Base-by-base conservation (phyloP, 2,329 filamentous ascomycete genomes). In the Orbilia ellipsospora region DNA sequence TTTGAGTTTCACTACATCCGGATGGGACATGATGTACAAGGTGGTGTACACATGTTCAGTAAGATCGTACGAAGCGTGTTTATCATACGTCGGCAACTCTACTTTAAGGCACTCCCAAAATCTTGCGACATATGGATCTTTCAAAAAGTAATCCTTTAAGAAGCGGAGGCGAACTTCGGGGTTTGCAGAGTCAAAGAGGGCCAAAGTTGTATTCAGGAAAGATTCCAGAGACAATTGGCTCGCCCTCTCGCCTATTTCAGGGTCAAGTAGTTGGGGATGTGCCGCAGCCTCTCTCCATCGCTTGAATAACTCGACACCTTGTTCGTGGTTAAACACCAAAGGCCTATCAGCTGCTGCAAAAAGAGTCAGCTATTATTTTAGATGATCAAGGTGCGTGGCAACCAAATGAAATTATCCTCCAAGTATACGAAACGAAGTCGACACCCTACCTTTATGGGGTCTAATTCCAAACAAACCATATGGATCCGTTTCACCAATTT, bases 21-120 rank as follows among this genome's bases (percentile, higher is more conserved):
- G 56, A 15, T 74, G 63, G 1, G 70, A 67, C 28, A 74, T 57
- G 23, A 74, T 74, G 18, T 59, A 44, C n/a, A 74, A 31, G 12
- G 45, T 42, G 0, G 63, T 31, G 6, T 52, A 63, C 13, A 74
- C 70, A 23, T 74, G 70, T 10, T 74, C 70, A 16, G 51, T 57
- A 10, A 23, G 23, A 23, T 6, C 1, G 28, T 62, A 54, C 1
- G 62, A 67, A 15, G 70, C 57, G 4, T 59, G 50, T 36, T 63
- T 68, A 15, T 56, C 51, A 31, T 74, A 28, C 7, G 57, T 68
- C 5, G 62, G 70, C 23, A 74, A 36, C 10, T 63, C 44, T 2
- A 74, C 57, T 4, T 40, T 54, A 0, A 74, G 28, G n/a, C 70
- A 74, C 23, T 74, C 70, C 63, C 51, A 52, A 13, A 74, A 28